Evolutionary conservation across 169 alveolate genomes (phyloP).

Genomic region (Cardiosporidium cionae): DNA sequence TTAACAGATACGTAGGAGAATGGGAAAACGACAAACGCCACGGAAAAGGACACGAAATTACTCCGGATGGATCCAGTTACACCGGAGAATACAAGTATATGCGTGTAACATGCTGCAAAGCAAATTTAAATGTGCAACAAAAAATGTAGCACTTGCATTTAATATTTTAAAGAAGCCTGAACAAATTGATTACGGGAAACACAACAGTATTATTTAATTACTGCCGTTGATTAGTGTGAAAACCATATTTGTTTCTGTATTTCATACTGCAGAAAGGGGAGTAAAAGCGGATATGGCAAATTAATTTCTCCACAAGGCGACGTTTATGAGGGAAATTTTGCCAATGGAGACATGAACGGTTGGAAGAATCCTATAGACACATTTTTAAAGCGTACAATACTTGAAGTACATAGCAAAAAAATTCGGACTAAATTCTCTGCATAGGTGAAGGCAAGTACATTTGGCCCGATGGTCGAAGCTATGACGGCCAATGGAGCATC

Average conservation of each 20-base stretch:
- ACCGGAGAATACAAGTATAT: conserved; percentile 29
- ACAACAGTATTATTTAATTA: too few relatives aligned
- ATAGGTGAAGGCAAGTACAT: conserved; percentile 56
- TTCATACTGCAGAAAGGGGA: conserved; percentile 46
- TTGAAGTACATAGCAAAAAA: too few relatives aligned
- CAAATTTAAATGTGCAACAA: too few relatives aligned
- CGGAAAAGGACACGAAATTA: conserved; percentile 49
- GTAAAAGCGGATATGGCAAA: conserved; percentile 59
- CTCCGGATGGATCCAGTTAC: conserved; percentile 51
- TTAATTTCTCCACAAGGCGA: conserved; percentile 56
- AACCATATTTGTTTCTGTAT: neutral
- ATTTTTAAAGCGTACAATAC: too few relatives aligned
- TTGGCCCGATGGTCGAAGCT: conserved; percentile 57
- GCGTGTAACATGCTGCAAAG: too few relatives aligned
- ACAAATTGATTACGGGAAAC: too few relatives aligned
- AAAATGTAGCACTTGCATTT: too few relatives aligned
- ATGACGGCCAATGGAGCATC: conserved; percentile 61
- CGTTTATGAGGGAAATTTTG: conserved; percentile 49
- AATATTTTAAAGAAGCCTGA: too few relatives aligned
- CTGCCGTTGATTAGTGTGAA: neutral
- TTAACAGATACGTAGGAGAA: conserved; percentile 41
- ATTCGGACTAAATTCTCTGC: too few relatives aligned
- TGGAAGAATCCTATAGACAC: too few relatives aligned
- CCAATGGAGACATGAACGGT: conserved; percentile 61
- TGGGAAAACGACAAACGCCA: conserved; percentile 56